phyloP scores from a whole-genome alignment of 2,329 filamentous ascomycete genomes.

The Intubia oerlemansii region DNA sequence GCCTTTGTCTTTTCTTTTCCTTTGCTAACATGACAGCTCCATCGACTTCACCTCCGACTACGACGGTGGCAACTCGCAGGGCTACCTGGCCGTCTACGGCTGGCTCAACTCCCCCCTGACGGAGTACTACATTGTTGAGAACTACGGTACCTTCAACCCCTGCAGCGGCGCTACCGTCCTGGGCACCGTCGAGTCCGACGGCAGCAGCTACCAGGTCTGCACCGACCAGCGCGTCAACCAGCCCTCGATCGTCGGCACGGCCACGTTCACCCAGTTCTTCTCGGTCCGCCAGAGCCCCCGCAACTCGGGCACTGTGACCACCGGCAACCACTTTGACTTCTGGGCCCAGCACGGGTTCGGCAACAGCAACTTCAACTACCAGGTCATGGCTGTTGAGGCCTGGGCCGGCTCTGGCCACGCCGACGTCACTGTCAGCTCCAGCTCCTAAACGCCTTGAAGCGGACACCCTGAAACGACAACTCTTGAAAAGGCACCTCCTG shows the following conservation, averaged over 20 bases:
- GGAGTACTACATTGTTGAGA: slow-evolving; percentile 19
- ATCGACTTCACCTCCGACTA: slow-evolving; percentile 12
- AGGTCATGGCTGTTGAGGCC: too few relatives aligned
- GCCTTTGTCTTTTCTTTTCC: neutral
- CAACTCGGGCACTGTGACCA: slow-evolving; percentile 24
- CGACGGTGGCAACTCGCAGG: slow-evolving; percentile 9
- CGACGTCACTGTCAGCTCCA: too few relatives aligned
- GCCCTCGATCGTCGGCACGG: slow-evolving; percentile 23
- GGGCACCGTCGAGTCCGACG: slow-evolving; percentile 14
- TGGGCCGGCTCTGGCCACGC: too few relatives aligned
- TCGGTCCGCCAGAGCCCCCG: slow-evolving; percentile 23
- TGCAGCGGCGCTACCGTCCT: slow-evolving; percentile 12
- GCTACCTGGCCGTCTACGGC: slow-evolving; percentile 16
- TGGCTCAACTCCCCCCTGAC: slow-evolving; percentile 17
- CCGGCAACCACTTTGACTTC: slow-evolving; percentile 27
- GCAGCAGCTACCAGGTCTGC: slow-evolving; percentile 15
- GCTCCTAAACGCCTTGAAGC: too few relatives aligned
- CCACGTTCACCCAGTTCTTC: slow-evolving; percentile 28
- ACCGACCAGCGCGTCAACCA: slow-evolving; percentile 17
- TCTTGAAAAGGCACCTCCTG: too few relatives aligned
- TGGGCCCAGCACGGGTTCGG: too few relatives aligned
- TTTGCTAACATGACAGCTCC: slow-evolving; percentile 7
- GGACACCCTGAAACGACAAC: neutral
- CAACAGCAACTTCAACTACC: too few relatives aligned
- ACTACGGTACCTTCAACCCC: slow-evolving; percentile 11